A percentile compares a stretch with the other conserved stretches of the same genome.
Evolutionary conservation across 768 basidiomycete genomes (phyloP).

Genomic region (Mycena alexandri): DNA sequence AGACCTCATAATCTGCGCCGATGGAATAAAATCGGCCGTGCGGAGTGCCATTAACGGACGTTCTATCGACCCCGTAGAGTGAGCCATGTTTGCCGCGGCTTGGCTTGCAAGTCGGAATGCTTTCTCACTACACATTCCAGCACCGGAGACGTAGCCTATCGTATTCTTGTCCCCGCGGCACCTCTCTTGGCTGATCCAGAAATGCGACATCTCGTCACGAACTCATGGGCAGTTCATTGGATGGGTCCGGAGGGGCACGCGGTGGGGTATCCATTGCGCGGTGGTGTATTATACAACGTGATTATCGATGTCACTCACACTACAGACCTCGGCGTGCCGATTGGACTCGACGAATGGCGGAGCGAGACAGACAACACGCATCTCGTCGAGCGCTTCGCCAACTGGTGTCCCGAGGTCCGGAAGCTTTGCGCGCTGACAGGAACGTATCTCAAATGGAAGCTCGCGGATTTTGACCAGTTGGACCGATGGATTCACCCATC

Average conservation of each 20-base stretch:
- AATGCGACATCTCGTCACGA: slow-evolving; percentile 32
- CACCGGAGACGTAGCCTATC: slow-evolving; percentile 50
- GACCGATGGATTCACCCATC: slow-evolving; percentile 44
- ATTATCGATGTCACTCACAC: slow-evolving; percentile 37
- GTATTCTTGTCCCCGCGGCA: slow-evolving; percentile 38
- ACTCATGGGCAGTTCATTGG: slow-evolving; percentile 39
- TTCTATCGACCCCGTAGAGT: slow-evolving; percentile 36
- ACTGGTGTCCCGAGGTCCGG: slow-evolving; percentile 32
- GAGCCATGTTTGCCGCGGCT: too few species aligned
- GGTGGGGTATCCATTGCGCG: slow-evolving; percentile 38
- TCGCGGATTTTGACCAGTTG: slow-evolving; percentile 45
- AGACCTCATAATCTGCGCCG: slow-evolving; percentile 54
- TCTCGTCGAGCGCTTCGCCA: slow-evolving; percentile 27
- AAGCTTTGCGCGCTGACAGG: slow-evolving; percentile 38
- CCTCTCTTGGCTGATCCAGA: slow-evolving; percentile 37
- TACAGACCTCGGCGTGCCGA: slow-evolving; percentile 32
- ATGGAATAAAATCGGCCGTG: slow-evolving; percentile 47
- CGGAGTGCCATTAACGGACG: slow-evolving; percentile 39
- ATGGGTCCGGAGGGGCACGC: slow-evolving; percentile 41
- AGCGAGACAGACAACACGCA: slow-evolving; percentile 29
- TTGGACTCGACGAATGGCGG: slow-evolving; percentile 35
- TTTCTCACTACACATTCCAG: too few species aligned
- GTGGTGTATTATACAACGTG: slow-evolving; percentile 32
- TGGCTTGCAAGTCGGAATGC: too few species aligned
- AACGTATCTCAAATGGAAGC: slow-evolving; percentile 45